Evolutionary conservation across 768 basidiomycete genomes (phyloP), one percentile per base, ranked within the genome.

Genomic region (Podaxis pistillaris): DNA sequence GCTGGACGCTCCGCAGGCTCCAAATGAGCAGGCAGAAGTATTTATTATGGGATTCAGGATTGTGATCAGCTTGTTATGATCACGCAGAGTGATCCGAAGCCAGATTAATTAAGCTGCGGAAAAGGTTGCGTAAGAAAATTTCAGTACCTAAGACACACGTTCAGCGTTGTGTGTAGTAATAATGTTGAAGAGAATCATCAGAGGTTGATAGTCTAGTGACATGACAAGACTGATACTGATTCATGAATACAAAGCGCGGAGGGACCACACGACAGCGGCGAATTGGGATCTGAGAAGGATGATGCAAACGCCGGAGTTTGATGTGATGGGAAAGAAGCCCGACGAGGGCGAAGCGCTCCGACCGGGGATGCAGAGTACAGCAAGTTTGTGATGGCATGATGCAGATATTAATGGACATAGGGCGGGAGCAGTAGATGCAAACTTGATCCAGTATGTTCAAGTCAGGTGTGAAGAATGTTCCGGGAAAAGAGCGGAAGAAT

Each of bases 41-140:
- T 30, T 28, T 44, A 17, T 41, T 19, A 41, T 19, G 15, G 53
- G 33, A n/a, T 19, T 44, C 49, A 12, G 49, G 12, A 50, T 28
- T 24, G 22, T 24, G 22, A 55, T 55, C 36, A n/a, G 15, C 4
- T 46, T 24, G 47, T 30, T 36, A 28, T 49, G 58, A 51, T 51
- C 46, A 15, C 12, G 13, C 30, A 56, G 19, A 19, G 61, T 62
- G 61, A 62, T 62, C 61, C 61, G 61, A 40, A 56, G 55, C 12
- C 22, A 55, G 41, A 61, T 62, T 55, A 49, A 62, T 62, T 55
- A 52, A 49, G 55, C 46, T 62, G 54, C 61, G 54, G 53, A 56
- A 15, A 54, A 33, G 6, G 2, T 55, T 22, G 53, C 36, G 37
- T 38, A 56, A 56, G 54, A 8, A 56, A 38, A 12, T 38, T 38